Evolutionary conservation across 2,329 filamentous ascomycete genomes (phyloP), one percentile per base, ranked within the genome.

Genomic region (Delphinella strobiligena): DNA sequence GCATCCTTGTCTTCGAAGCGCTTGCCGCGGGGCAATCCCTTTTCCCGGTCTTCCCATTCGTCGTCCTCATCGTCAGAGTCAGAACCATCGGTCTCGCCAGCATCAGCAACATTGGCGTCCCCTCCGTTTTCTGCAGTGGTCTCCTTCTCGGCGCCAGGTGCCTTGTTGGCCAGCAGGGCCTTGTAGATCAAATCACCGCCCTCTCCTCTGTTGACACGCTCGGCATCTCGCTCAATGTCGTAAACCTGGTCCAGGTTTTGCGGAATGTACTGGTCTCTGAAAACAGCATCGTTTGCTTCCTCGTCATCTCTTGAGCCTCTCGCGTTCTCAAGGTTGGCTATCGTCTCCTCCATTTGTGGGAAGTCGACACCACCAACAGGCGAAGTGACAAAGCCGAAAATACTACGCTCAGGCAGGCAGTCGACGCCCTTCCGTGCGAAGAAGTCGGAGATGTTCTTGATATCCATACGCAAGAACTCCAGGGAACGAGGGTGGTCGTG

Each of bases 381-480:
- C 0, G 69, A 63, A 1, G 78, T 85, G 54, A 96, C 78, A 61
- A 94, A 96, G 49, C 80, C 74, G 62, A 93, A 98, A 9, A 87
- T 69, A n/a, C 72, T 67, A 22, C 82, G 76, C 59, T 96, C 89
- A 1, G 79, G 65, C 3, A 98, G 69, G 0, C 77, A 81, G 45
- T 93, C 78, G 2, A 96, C 86, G 31, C 81, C 82, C 58, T 94
- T 81, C 15, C 83, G 74, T 19, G 78, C 71, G 74, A 96, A 98
- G 63, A 93, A 98, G 59, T 93, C 86, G 16, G 78, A 82, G 1
- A 93, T 78, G 55, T 98, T 98, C 70, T 95, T 96, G 62, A 98
- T 87, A 56, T 98, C 91, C 88, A 95, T 96, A 24, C 91, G 80
- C 51, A 98, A 62, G 56, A 98, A 98, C 58, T 96, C 89, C 19